Base-by-base conservation (phyloP, 805 yeast species). In the Hanseniaspora jakobsenii region DNA sequence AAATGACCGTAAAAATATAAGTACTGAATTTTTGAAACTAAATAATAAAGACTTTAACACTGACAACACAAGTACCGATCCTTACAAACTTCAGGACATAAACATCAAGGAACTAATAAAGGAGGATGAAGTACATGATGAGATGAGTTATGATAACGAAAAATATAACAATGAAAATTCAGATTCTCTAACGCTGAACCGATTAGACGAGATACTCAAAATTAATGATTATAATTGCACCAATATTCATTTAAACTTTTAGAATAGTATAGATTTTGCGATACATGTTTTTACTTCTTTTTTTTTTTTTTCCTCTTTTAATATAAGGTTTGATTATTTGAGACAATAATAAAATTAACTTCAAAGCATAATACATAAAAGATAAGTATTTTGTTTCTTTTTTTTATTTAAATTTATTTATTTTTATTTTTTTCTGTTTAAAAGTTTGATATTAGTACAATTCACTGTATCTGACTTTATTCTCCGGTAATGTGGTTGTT, bases 161-260 rank as follows among this genome's bases (percentile, higher is more conserved):
- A 32, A 32, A 3, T 32, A n/a, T n/a, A n/a, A n/a, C n/a, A n/a
- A n/a, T n/a, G n/a, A n/a, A n/a, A n/a, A n/a, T n/a, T n/a, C n/a
- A n/a, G n/a, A n/a, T n/a, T n/a, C n/a, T n/a, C n/a, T n/a, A n/a
- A n/a, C n/a, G n/a, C n/a, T n/a, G n/a, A n/a, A n/a, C n/a, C n/a
- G n/a, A 18, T 40, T 40, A 32, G 44, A 40, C 21, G 5, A 6
- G 10, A 26, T 34, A 8, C 21, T 40, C 2, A 9, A 19, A 5
- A 18, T 27, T 5, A 34, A 27, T 31, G 34, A 34, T 7, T 40
- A 27, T 26, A 16, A 29, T 19, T 24, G 23, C n/a, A 17, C 13
- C 3, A 24, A 16, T n/a, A 17, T 39, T 16, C 38, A 40, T 5
- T 24, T 40, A 13, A 28, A 34, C 24, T 31, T 40, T 6, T 39